phyloP scores from a whole-genome alignment of 768 basidiomycete species.

The Lactarius sanguifluus region DNA sequence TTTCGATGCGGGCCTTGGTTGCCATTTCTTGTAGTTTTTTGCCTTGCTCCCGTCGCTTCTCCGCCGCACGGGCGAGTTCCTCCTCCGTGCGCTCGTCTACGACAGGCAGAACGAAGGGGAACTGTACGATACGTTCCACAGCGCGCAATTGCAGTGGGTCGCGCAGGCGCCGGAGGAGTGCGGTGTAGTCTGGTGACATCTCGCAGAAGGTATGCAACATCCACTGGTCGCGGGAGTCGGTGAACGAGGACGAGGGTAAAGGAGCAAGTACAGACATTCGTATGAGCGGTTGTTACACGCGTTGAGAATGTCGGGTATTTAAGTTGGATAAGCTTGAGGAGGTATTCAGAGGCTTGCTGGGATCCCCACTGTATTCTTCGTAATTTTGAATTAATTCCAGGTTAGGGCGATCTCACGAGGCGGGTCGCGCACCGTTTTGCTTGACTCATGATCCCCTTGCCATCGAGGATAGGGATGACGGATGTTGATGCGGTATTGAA shows the following conservation, averaged over 20 bases:
- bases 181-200: constrained; percentile 74
- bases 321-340: constrained; percentile 90
- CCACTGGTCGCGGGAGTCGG: constrained; percentile 54
- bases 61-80: constrained; percentile 72
- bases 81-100: constrained; percentile 89
- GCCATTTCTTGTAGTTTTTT: constrained; percentile 89
- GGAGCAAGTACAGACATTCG: constrained; percentile 53
- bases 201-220: constrained; percentile 87
- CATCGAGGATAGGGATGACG: constrained; percentile 81
- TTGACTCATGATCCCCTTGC: constrained; percentile 79
- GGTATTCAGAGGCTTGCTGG: constrained; percentile 85
- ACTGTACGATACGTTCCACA: constrained; percentile 77
- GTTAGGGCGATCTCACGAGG: not conserved
- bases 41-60: constrained; percentile 84
- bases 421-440: constrained; percentile 68
- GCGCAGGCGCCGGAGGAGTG: constrained; percentile 62
- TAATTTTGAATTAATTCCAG: constrained; percentile 1
- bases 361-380: constrained; percentile 92
- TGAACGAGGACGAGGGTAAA: not conserved
- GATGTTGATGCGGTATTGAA: constrained; percentile 92
- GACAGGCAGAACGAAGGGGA: constrained; percentile 67
- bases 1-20: constrained; percentile 80
- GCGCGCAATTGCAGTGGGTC: constrained; percentile 64
- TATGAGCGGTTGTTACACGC: constrained; percentile 72
- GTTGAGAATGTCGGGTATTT: constrained; percentile 95